Conservation (phyloP, 257 asterid species). For the Ilex asprella region DNA sequence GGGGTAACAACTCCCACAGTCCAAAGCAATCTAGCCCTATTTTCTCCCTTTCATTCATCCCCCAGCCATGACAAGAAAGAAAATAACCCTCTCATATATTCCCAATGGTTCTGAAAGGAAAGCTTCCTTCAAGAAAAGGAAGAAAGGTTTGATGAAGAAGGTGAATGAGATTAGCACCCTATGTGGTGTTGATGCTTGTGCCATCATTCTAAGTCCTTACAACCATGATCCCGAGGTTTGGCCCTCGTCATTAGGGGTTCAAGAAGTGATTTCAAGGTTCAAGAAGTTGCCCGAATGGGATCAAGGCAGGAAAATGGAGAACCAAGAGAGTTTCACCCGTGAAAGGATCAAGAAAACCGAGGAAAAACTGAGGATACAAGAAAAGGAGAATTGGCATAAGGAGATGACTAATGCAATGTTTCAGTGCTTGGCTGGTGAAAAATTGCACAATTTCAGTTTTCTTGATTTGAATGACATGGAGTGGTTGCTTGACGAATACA, state of each 20-base stretch:
- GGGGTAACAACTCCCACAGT: no score
- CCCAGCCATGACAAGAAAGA: constrained; percentile 8
- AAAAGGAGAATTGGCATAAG: not conserved
- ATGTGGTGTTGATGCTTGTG: constrained; percentile 6
- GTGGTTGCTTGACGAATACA: not conserved
- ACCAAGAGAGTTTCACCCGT: not conserved
- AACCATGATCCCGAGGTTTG: not conserved
- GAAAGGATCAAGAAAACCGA: not conserved
- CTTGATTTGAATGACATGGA: not conserved
- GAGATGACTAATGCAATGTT: not conserved
- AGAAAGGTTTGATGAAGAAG: constrained; percentile 8
- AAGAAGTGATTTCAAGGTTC: constrained; percentile 3
- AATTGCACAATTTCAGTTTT: not conserved
- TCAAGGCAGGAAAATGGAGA: not conserved
- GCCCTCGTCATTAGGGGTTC: not conserved
- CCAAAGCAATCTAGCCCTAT: no score
- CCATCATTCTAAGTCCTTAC: not conserved
- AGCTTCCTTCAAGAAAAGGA: constrained; percentile 8
- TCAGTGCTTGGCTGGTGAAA: not conserved
- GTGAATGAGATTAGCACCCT: constrained; percentile 8
- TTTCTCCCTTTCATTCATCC: not conserved
- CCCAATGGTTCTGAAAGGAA: not conserved
- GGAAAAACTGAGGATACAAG: not conserved
- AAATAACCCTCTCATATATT: constrained; percentile 6
- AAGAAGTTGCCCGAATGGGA: not conserved